Evolutionary conservation across 2,329 filamentous ascomycete genomes (phyloP).

Genomic region (Exophiala lecanii-corni): DNA sequence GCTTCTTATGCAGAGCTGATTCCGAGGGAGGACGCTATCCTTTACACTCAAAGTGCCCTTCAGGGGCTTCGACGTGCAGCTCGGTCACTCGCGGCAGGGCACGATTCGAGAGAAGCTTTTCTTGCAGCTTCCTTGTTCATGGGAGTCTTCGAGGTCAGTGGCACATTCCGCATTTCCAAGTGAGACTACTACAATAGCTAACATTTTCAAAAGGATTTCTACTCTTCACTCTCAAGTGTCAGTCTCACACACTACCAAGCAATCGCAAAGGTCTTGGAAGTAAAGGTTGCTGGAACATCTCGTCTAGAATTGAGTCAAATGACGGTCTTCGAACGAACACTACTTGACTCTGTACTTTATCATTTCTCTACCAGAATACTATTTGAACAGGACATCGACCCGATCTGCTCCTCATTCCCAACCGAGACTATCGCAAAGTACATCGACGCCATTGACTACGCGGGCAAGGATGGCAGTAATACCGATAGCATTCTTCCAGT

Average conservation of each 20-base stretch:
- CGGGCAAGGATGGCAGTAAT: neutral
- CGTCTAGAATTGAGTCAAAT: constrained; percentile 12
- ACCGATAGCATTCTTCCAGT: constrained; percentile 13
- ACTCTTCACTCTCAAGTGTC: constrained; percentile 9
- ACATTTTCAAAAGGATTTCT: constrained; percentile 20
- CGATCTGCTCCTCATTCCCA: constrained; percentile 15
- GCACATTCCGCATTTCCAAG: too few species aligned
- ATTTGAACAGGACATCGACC: constrained; percentile 16
- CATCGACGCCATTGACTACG: constrained; percentile 15
- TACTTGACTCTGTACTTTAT: constrained; percentile 19
- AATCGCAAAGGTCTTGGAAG: constrained; percentile 16
- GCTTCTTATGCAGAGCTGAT: constrained; percentile 18
- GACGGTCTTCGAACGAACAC: constrained; percentile 15
- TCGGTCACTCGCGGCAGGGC: neutral
- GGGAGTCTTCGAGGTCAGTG: constrained; percentile 15
- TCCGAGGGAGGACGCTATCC: constrained; percentile 18
- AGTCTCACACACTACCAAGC: constrained; percentile 19
- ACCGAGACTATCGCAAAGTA: constrained; percentile 14
- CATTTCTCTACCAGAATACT: constrained; percentile 20
- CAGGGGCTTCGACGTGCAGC: constrained; percentile 15
- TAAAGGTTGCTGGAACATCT: constrained; percentile 6
- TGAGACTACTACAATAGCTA: too few species aligned
- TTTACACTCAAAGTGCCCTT: constrained; percentile 19
- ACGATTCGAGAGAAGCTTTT: constrained; percentile 10
- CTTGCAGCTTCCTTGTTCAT: constrained; percentile 21